These are phyloP conservation scores for Curvularia sp. DNA, from an alignment of 2,329 filamentous ascomycete genomes.

Conservation along the genomic window DNA sequence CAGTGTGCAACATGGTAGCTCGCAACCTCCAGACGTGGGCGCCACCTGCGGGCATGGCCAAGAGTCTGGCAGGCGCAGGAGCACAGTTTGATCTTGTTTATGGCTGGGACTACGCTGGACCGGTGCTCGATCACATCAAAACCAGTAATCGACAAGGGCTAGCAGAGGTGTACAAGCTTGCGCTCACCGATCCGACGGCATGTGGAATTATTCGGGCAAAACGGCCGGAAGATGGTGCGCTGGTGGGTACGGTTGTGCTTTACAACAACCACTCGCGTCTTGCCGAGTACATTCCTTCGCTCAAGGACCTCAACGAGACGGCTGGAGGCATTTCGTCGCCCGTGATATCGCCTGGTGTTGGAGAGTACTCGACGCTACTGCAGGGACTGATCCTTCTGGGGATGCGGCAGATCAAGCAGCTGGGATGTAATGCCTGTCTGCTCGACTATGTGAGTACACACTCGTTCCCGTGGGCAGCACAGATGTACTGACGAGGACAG, in stretches of 20 bases:
- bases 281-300: constrained; percentile 71
- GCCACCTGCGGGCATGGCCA: constrained; percentile 77
- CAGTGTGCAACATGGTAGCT: constrained; percentile 76
- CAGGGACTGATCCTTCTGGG: constrained; percentile 83
- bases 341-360: constrained; percentile 72
- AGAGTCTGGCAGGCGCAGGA: constrained; percentile 74
- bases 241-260: constrained; percentile 81
- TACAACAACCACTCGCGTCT: constrained; percentile 74
- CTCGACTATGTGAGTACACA: constrained; percentile 75
- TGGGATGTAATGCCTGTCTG: constrained; percentile 75
- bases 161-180: constrained; percentile 78
- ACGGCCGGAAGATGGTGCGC: constrained; percentile 67
- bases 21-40: constrained; percentile 75
- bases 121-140: constrained; percentile 76
- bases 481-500: constrained; percentile 54
- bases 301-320: constrained; percentile 66
- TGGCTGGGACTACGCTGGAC: constrained; percentile 76
- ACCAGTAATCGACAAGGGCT: constrained; percentile 78
- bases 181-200: constrained; percentile 72
- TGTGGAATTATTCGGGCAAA: constrained; percentile 87
- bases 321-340: constrained; percentile 82
- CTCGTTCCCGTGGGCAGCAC: not conserved
- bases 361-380: constrained; percentile 73
- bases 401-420: constrained; percentile 80
- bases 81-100: constrained; percentile 85